Evolutionary conservation across 2,329 filamentous ascomycete genomes (phyloP), one percentile per base, ranked within the genome.

Genomic region (Aureobasidium sp.): DNA sequence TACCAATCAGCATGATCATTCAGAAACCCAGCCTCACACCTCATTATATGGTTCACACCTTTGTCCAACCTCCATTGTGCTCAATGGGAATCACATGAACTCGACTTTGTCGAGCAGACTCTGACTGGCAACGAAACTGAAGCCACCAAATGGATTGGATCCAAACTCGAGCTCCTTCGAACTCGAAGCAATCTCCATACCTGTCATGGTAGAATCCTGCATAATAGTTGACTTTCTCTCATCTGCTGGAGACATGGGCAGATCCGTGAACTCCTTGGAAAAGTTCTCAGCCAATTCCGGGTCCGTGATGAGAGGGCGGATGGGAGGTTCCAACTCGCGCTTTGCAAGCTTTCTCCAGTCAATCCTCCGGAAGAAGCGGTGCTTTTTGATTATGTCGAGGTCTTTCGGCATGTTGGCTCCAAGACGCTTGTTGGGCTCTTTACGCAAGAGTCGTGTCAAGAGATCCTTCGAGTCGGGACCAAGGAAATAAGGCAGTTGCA

Each of bases 211-310:
- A 27, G 19, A 19, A 11, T 60, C 57, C 22, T 60, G 47, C 39
- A 56, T 61, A 39, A 59, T 60, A 40, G 68, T 70, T 66, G 67
- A 70, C 15, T 63, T 64, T 67, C 39, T 68, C 15, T 63, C 59
- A 29, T 86, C 71, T 1, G 89, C 80, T 6, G 91, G 91, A 72
- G 89, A 95, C 59, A 97, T 79, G 3, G 90, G 84, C 65, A 96
- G 76, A 61, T 89, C 86, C 0, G 93, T 99, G 73, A 99, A 99
- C 72, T 97, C 91, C n/a, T 81, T 79, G 0, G 89, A 84, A 75
- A 99, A 99, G 76, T 99, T 99, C 82, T 99, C 95, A 0, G 94
- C 94, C 49, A 97, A 81, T 73, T 95, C 92, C 0, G 94, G 94
- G 70, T 99, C 91, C 0, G 94, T 97, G 70, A 99, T 93, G 69